Evolutionary conservation across 2,329 filamentous ascomycete species (phyloP), one percentile per base, ranked within the genome.

Genomic region (Aulographum hederae): DNA sequence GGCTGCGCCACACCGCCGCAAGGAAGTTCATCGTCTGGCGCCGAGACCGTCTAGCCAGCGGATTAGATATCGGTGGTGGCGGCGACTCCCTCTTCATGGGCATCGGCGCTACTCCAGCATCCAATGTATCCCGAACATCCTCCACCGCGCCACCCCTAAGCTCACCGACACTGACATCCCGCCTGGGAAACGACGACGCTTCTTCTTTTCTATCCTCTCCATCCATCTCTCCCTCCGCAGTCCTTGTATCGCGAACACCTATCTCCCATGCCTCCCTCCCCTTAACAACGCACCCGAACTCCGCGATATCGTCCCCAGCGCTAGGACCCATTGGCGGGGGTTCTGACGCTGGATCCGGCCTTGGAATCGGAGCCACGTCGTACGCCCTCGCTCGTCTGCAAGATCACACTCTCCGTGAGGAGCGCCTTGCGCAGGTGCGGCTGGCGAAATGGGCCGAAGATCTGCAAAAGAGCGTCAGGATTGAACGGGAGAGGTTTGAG

Each of bases 391-490:
- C n/a, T n/a, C n/a, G n/a, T n/a, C 56, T 79, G 30, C 58, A 65
- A 25, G 68, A 70, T 40, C 60, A 71, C 45, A 65, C 63, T 3
- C 29, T 37, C 13, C 58, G 62, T 13, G 69, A 76, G 44, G 69
- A 76, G 41, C 60, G 58, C 5, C 53, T 73, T 26, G 69, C 71
- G 10, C 70, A 76, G 39, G 63, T 86, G n/a, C 65, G 75, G 5
- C 61, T 91, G 13, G 78, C 75, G 2, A 78, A 77, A 45, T 92
- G 82, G 82, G 81, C 82, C 1, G 67, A 72, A 5, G 78, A 89
- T 42, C 60, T 92, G 0, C 80, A 91, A 47, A 69, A 71, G 34
- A 81, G 76, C 44, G 58, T 89, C 2, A 66, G 72, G 18, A 75
- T 74, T 35, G 81, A 89, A 48, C 67, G 73, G n/a, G 66, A 69